Percentiles rank a stretch among this genome's conserved stretches.
These are phyloP conservation scores for Leishmania martiniquensis DNA, from an alignment of 208 protist genomes.

Conservation along the genomic window DNA sequence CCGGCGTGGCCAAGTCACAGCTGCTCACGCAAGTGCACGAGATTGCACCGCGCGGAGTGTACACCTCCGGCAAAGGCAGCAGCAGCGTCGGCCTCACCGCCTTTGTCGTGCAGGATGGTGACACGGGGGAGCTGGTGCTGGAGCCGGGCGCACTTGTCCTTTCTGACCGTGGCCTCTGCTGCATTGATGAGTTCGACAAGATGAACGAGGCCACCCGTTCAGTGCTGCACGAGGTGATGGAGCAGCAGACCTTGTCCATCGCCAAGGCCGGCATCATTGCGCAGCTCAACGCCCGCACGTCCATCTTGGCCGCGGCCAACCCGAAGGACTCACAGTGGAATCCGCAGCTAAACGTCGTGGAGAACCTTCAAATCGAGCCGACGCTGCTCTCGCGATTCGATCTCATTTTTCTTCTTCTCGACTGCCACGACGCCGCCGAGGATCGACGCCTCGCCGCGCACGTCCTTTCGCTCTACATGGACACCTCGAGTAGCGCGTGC, in stretches of 20 bases:
- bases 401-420: constrained; percentile 98
- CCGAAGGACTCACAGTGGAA: constrained; percentile 98
- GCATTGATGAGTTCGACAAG: constrained; percentile 99
- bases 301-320: constrained; percentile 99
- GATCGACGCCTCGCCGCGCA: constrained; percentile 97
- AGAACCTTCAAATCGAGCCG: constrained; percentile 99
- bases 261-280: constrained; percentile 99
- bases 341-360: constrained; percentile 95
- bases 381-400: constrained; percentile 99
- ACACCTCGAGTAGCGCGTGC: constrained; percentile 30
- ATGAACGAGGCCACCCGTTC: constrained; percentile 98
- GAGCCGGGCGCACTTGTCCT: constrained; percentile 99
- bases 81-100: constrained; percentile 99
- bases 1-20: constrained; percentile 99
- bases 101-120: constrained; percentile 97
- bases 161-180: constrained; percentile 99
- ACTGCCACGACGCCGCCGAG: constrained; percentile 92
- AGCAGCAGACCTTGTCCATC: constrained; percentile 99
- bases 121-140: constrained; percentile 98
- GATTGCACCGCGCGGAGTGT: constrained; percentile 98
- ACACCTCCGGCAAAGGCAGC: constrained; percentile 99
- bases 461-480: constrained; percentile 97
- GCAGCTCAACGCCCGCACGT: constrained; percentile 98
- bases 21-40: constrained; percentile 99
- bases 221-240: constrained; percentile 99